A percentile compares a stretch with the other conserved stretches of the same genome.
Evolutionary conservation across 441 rosid genomes (phyloP).

Genomic region (Erodium trifolium): DNA sequence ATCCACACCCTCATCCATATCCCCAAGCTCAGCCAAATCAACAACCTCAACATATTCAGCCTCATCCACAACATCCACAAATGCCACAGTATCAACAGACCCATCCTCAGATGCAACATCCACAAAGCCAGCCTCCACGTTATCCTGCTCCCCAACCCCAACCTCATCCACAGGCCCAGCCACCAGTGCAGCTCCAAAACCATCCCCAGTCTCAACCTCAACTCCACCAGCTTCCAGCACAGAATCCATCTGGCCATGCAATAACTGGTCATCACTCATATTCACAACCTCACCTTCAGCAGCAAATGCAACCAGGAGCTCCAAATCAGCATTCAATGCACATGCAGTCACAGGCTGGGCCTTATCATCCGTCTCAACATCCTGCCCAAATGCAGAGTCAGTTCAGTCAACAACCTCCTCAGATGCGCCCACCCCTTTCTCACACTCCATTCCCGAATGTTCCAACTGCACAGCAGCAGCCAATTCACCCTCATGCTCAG

Average conservation of each 20-base stretch:
- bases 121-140: conserved; percentile 27
- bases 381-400: conserved; percentile 37
- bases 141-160: conserved; percentile 31
- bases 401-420: conserved; percentile 40
- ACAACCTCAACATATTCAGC: conserved; percentile 42
- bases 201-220: conserved; percentile 29
- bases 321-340: conserved; percentile 31
- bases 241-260: conserved; percentile 32
- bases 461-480: conserved; percentile 33
- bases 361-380: conserved; percentile 33
- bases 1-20: conserved; percentile 18
- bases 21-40: conserved; percentile 23
- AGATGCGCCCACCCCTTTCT: conserved; percentile 35
- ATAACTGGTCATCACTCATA: conserved; percentile 55
- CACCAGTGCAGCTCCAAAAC: conserved; percentile 27
- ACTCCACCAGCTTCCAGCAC: conserved; percentile 33
- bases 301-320: conserved; percentile 34
- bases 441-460: conserved; percentile 27
- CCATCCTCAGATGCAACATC: conserved; percentile 23
- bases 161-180: conserved; percentile 28
- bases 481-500: conserved; percentile 29
- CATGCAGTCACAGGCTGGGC: conserved; percentile 33
- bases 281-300: conserved; percentile 40
- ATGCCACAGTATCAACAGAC: conserved; percentile 15
- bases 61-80: conserved; percentile 26